phyloP scores from a whole-genome alignment of 1,139 yeast species.

The Arxiozyma slooffiae region DNA sequence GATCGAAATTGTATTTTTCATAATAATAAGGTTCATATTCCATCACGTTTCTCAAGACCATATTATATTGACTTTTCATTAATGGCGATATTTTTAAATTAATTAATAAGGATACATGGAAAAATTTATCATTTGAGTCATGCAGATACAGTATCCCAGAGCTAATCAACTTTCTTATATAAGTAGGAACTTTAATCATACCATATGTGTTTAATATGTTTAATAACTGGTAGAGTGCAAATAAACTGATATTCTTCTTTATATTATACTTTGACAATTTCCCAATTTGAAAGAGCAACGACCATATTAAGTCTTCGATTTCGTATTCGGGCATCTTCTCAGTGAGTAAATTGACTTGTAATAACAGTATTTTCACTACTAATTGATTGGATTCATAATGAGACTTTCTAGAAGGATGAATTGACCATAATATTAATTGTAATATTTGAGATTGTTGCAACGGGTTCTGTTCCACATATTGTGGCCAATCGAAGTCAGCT shows the following conservation, averaged over 20 bases:
- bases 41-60: constrained; percentile 33
- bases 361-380: constrained; percentile 24
- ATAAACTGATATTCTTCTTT: constrained; percentile 11
- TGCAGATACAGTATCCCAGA: constrained; percentile 62
- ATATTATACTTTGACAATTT: constrained; percentile 17
- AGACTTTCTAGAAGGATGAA: constrained; percentile 24
- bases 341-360: constrained; percentile 25
- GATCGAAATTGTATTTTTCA: constrained; percentile 23
- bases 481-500: constrained; percentile 27
- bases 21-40: constrained; percentile 25
- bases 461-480: constrained; percentile 25
- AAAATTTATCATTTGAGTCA: constrained; percentile 29
- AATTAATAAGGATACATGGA: constrained; percentile 31
- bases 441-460: constrained; percentile 18
- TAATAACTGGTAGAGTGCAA: constrained; percentile 18
- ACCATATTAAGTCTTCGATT: constrained; percentile 29
- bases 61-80: constrained; percentile 32
- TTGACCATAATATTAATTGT: constrained; percentile 28
- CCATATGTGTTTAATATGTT: constrained; percentile 28
- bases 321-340: constrained; percentile 25
- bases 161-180: constrained; percentile 68
- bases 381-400: constrained; percentile 28
- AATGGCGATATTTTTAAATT: constrained; percentile 32
- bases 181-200: constrained; percentile 46
- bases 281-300: constrained; percentile 26